Conservation (phyloP, 768 basidiomycete genomes). For the Amanita rimosa region DNA sequence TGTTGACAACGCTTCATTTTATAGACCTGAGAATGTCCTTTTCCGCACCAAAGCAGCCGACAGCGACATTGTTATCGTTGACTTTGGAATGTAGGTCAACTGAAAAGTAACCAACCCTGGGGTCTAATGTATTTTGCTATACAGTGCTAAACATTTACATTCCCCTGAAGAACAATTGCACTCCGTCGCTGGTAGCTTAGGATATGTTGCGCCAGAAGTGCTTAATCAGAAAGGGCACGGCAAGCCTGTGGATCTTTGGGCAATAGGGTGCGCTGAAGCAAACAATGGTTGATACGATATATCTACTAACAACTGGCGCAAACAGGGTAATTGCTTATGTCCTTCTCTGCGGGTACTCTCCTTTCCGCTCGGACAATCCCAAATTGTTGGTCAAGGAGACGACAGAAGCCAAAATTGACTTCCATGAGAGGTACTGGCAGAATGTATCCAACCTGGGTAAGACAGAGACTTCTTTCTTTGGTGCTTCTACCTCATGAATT, state of each 20-base stretch:
- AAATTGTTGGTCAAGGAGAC: slow-evolving; percentile 74
- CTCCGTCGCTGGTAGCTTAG: slow-evolving; percentile 71
- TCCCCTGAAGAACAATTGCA: slow-evolving; percentile 59
- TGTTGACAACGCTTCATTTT: neutral
- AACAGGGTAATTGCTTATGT: slow-evolving; percentile 88
- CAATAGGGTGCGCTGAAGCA: slow-evolving; percentile 60
- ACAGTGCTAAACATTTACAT: slow-evolving; percentile 75
- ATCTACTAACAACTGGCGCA: neutral
- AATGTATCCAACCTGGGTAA: slow-evolving; percentile 73
- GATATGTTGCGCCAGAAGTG: slow-evolving; percentile 89
- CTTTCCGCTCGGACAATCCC: slow-evolving; percentile 79
- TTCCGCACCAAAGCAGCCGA: slow-evolving; percentile 68
- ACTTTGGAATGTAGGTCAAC: slow-evolving; percentile 83
- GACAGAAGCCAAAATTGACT: slow-evolving; percentile 74
- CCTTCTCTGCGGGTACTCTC: slow-evolving; percentile 89
- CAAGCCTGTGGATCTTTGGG: slow-evolving; percentile 92
- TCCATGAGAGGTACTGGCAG: slow-evolving; percentile 92
- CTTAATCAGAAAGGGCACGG: slow-evolving; percentile 75
- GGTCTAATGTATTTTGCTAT: neutral
- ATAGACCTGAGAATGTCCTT: slow-evolving; percentile 90
- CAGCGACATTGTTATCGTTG: slow-evolving; percentile 89
- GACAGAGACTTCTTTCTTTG: slow-evolving; percentile 6
- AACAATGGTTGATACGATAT: neutral
- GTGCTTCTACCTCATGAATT: neutral
- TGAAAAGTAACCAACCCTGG: neutral